Percentiles rank a stretch among this genome's conserved stretches.
These are phyloP conservation scores for Ramaria rubella DNA, from an alignment of 768 basidiomycete genomes.

Conservation along the genomic window DNA sequence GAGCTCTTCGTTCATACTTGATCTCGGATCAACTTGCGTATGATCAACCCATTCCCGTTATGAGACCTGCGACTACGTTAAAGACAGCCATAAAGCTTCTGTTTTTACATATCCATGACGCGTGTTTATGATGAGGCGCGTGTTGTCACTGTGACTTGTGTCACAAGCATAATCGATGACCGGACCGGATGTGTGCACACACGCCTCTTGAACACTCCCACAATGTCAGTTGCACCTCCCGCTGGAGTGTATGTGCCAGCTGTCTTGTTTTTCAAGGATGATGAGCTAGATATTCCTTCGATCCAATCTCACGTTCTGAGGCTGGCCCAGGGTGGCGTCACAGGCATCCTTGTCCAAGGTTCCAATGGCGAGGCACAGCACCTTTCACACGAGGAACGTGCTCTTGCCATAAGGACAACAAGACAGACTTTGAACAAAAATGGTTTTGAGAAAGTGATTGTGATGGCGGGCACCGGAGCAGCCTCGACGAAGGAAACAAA, in stretches of 20 bases:
- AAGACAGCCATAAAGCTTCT: no score
- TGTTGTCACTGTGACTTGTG: no score
- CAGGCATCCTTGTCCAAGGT: constrained; percentile 67
- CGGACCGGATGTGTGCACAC: not conserved
- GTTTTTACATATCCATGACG: no score
- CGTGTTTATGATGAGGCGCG: no score
- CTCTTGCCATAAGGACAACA: constrained; percentile 53
- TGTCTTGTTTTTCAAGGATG: constrained; percentile 66
- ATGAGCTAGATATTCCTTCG: constrained; percentile 61
- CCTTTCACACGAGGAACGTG: constrained; percentile 66
- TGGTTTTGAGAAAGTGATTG: constrained; percentile 57
- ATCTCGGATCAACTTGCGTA: no score
- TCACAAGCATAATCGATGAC: no score
- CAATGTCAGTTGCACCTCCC: constrained; percentile 42
- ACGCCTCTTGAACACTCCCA: not conserved
- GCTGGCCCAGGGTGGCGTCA: constrained; percentile 71
- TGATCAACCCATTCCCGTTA: no score
- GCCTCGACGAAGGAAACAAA: constrained; percentile 74
- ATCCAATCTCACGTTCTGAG: constrained; percentile 66
- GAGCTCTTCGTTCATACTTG: no score
- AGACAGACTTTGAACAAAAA: constrained; percentile 66
- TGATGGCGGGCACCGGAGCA: constrained; percentile 82
- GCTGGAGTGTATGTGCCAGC: constrained; percentile 74
- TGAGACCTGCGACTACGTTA: not conserved
- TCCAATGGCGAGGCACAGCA: constrained; percentile 75